Percentiles rank a stretch among this genome's conserved stretches.
These are phyloP conservation scores for Berkeleyomyces basicola DNA, from an alignment of 2,329 filamentous ascomycete genomes.

Conservation along the genomic window DNA sequence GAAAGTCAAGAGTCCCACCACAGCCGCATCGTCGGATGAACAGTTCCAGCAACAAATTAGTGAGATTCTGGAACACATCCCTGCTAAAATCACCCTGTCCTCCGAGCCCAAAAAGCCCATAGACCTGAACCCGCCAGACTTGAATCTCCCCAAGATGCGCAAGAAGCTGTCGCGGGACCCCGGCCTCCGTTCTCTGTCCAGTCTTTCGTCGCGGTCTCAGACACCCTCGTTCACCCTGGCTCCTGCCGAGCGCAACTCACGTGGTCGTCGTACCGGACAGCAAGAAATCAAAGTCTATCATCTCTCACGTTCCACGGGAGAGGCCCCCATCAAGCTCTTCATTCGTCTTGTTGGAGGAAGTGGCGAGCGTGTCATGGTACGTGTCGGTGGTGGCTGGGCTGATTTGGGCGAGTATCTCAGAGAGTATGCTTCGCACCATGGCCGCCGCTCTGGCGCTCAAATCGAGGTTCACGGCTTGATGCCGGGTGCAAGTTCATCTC, in stretches of 20 bases:
- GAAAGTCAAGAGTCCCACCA: constrained; percentile 16
- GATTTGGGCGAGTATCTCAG: constrained; percentile 89
- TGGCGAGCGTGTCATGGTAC: constrained; percentile 90
- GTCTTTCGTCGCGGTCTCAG: constrained; percentile 37
- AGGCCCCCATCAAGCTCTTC: constrained; percentile 84
- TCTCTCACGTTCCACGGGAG: constrained; percentile 65
- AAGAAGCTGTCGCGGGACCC: constrained; percentile 26
- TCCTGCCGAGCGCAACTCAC: constrained; percentile 37
- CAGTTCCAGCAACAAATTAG: constrained; percentile 67
- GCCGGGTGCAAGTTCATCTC: not conserved
- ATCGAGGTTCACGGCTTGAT: constrained; percentile 32
- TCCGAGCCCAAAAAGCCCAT: constrained; percentile 27
- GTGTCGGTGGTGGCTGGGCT: constrained; percentile 95
- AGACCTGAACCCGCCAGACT: constrained; percentile 42
- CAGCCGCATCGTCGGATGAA: constrained; percentile 31
- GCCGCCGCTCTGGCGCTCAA: constrained; percentile 44
- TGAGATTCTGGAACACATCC: constrained; percentile 60
- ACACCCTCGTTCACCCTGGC: constrained; percentile 55
- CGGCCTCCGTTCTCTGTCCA: constrained; percentile 34
- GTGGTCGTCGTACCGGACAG: constrained; percentile 28
- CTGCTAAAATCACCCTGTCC: constrained; percentile 61
- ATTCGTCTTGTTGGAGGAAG: constrained; percentile 82
- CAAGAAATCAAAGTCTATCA: constrained; percentile 86
- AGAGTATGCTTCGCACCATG: constrained; percentile 85
- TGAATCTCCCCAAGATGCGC: constrained; percentile 32